Conservation (phyloP, 192 early-diverging fungal species). For the Mortierella alpina region DNA sequence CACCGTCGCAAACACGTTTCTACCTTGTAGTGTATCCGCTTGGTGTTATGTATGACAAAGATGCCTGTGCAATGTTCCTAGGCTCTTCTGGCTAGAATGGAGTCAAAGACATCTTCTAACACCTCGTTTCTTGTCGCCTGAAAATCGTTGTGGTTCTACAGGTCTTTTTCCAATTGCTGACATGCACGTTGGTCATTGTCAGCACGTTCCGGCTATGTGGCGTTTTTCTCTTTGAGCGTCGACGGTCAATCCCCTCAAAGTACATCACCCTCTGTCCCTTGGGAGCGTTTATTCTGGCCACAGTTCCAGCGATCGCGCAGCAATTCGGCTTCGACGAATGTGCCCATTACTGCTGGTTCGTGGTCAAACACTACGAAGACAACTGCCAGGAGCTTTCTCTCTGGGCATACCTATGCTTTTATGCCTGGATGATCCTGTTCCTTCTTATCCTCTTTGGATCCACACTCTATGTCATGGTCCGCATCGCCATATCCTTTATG, state of each 20-base stretch:
- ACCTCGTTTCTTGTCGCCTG: neutral
- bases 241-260: slow-evolving; percentile 24
- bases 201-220: slow-evolving; percentile 49
- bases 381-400: slow-evolving; percentile 23
- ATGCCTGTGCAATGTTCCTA: neutral
- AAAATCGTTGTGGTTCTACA: neutral
- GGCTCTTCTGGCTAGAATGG: neutral
- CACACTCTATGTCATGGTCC: slow-evolving; percentile 35
- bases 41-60: slow-evolving; percentile 43
- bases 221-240: slow-evolving; percentile 32
- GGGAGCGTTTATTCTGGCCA: slow-evolving; percentile 31
- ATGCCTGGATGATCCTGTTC: slow-evolving; percentile 41
- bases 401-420: slow-evolving; percentile 46
- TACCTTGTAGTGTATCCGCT: slow-evolving; percentile 20
- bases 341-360: slow-evolving; percentile 48
- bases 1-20: neutral
- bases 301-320: slow-evolving; percentile 18
- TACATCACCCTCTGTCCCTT: slow-evolving; percentile 29
- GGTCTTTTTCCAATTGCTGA: slow-evolving; percentile 48
- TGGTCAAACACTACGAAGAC: neutral
- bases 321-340: slow-evolving; percentile 38
- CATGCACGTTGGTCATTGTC: slow-evolving; percentile 32
- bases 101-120: neutral
- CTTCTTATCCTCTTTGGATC: slow-evolving; percentile 33
- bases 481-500: slow-evolving; percentile 17